Percentiles rank a stretch among this genome's conserved stretches.
Evolutionary conservation across 495 filamentous ascomycete species (phyloP).

Genomic region (Aspergillus coremiiformis): DNA sequence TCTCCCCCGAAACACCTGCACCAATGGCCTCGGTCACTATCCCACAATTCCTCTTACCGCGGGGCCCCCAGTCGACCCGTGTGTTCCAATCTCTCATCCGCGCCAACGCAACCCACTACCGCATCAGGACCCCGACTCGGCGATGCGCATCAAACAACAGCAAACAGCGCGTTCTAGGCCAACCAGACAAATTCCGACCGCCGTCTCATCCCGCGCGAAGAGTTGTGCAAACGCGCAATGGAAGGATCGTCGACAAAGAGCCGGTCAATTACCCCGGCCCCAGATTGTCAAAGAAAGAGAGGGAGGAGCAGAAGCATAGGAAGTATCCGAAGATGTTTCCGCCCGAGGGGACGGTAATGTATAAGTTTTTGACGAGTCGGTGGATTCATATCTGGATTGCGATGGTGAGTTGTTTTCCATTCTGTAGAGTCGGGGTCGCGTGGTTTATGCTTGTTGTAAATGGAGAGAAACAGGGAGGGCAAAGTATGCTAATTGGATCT

Average conservation of each 20-base stretch:
- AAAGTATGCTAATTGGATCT: background rate
- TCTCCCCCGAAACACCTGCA: background rate
- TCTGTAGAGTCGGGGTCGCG: too few relatives aligned
- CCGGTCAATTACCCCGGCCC: constrained; percentile 64
- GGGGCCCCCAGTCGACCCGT: constrained; percentile 30
- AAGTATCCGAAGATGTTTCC: constrained; percentile 80
- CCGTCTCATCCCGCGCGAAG: constrained; percentile 70
- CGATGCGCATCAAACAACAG: constrained; percentile 20
- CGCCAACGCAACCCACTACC: constrained; percentile 6
- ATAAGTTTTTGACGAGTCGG: constrained; percentile 65
- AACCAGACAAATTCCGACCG: constrained; percentile 76
- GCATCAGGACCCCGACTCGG: constrained; percentile 7
- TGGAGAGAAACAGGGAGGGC: too few relatives aligned
- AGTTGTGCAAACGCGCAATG: constrained; percentile 28
- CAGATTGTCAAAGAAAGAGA: constrained; percentile 49
- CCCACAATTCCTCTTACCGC: constrained; percentile 36
- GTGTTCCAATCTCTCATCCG: constrained; percentile 21
- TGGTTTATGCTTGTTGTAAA: background rate
- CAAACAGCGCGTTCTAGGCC: constrained; percentile 59
- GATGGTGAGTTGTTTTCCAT: constrained; percentile 61
- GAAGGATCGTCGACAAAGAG: constrained; percentile 21
- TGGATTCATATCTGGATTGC: constrained; percentile 72
- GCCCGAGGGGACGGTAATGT: constrained; percentile 62
- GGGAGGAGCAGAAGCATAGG: constrained; percentile 50
- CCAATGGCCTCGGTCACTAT: constrained; percentile 24